phyloP scores from a whole-genome alignment of 2,329 filamentous ascomycete genomes.

The Orbilia ellipsospora region DNA sequence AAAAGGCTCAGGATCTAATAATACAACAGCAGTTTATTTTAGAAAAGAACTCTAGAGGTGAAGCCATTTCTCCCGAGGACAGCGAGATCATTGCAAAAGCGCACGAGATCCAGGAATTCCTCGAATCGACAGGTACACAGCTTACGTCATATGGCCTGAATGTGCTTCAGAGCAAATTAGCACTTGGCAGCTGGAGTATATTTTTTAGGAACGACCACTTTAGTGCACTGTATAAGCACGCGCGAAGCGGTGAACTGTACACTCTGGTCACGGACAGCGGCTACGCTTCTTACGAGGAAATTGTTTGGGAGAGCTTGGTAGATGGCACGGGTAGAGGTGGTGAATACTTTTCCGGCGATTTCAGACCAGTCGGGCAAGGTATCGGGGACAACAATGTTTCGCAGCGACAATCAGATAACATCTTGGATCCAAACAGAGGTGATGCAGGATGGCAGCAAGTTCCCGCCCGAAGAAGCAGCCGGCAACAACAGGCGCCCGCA shows the following conservation, averaged over 20 bases:
- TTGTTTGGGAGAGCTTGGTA: constrained; percentile 94
- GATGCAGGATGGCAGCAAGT: constrained; percentile 51
- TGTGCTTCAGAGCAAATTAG: constrained; percentile 75
- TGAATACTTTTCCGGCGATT: constrained; percentile 90
- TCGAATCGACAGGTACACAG: constrained; percentile 84
- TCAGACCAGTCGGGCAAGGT: constrained; percentile 79
- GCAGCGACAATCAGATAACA: constrained; percentile 43
- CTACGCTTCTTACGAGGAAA: constrained; percentile 85
- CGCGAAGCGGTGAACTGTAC: constrained; percentile 71
- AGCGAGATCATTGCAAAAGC: constrained; percentile 86
- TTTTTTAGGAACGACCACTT: constrained; percentile 98
- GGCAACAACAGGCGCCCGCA: constrained; percentile 47
- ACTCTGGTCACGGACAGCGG: constrained; percentile 93
- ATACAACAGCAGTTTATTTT: constrained; percentile 87
- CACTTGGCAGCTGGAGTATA: constrained; percentile 84
- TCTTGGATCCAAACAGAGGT: constrained; percentile 46
- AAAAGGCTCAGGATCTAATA: constrained; percentile 88
- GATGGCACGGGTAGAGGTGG: constrained; percentile 86
- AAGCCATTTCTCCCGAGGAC: constrained; percentile 63
- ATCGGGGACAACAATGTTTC: constrained; percentile 59
- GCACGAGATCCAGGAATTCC: constrained; percentile 81
- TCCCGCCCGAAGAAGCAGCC: constrained; percentile 55
- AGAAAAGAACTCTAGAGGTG: constrained; percentile 71
- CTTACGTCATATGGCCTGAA: constrained; percentile 83
- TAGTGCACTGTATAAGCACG: constrained; percentile 90